Evolutionary conservation across 768 basidiomycete genomes (phyloP).

Genomic region (Daedaleopsis sinensis): DNA sequence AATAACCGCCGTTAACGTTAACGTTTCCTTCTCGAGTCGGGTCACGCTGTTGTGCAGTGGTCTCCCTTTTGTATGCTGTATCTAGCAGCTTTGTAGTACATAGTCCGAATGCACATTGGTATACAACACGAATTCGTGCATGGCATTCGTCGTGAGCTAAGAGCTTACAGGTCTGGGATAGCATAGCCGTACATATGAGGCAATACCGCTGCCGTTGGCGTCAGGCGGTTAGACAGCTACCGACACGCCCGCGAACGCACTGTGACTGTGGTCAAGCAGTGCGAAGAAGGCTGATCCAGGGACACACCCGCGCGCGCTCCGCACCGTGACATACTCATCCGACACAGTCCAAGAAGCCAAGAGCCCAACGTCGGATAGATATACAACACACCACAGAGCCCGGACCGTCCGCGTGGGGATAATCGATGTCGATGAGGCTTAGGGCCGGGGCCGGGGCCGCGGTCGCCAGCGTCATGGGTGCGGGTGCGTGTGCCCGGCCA

Average conservation of each 20-base stretch:
- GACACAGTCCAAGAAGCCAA: not conserved
- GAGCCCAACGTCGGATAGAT: too few relatives aligned
- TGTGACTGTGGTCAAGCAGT: not conserved
- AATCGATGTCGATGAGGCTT: too few relatives aligned
- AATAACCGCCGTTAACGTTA: not conserved
- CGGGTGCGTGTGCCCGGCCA: too few relatives aligned
- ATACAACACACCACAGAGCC: too few relatives aligned
- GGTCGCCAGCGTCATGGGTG: not conserved
- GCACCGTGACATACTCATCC: not conserved
- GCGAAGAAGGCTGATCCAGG: not conserved
- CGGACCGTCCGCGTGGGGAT: too few relatives aligned
- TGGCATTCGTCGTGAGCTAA: not conserved
- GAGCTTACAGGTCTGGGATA: not conserved
- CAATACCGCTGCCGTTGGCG: too few relatives aligned
- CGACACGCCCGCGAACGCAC: too few relatives aligned
- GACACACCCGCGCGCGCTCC: not conserved
- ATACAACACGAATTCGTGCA: not conserved
- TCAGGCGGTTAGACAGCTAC: not conserved
- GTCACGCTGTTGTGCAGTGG: not conserved
- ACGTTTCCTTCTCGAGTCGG: not conserved
- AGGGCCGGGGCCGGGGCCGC: too few relatives aligned
- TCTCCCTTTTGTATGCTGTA: not conserved
- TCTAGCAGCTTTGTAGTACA: not conserved
- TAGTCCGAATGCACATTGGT: not conserved
- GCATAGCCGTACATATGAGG: too few relatives aligned